Evolutionary conservation across 805 yeast species (phyloP), one percentile per base, ranked within the genome.

Genomic region (Lipomyces anomalus): DNA sequence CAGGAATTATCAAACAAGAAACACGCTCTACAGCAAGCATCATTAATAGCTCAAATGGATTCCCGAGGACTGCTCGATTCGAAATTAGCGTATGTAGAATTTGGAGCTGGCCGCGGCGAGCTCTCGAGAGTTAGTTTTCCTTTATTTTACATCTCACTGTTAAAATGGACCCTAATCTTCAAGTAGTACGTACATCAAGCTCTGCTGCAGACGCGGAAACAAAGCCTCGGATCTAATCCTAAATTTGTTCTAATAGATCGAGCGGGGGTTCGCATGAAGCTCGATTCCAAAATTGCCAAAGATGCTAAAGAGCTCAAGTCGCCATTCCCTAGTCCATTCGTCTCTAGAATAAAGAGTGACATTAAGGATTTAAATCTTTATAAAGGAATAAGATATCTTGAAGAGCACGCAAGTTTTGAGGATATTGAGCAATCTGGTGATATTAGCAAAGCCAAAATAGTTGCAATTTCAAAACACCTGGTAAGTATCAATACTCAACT

Each of bases 101-200:
- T 86, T 68, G 97, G 97, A 0, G 84, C 95, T 62, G 97, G 97
- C 0, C 75, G 89, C 52, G 95, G 85, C 1, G 96, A 89, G 60
- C 70, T 88, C 21, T 74, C 88, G 1, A 65, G 95, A 47, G 45
- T 42, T 20, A 39, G 41, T 43, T 35, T 22, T 4, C 21, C 33
- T n/a, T 17, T 44, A 7, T 7, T 22, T 20, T 4, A 23, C 3
- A 13, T 13, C 28, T 37, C 11, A 37, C 36, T 6, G n/a, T 22
- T 11, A 13, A 11, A 35, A 9, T 21, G 16, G 37, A 7, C 17
- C 7, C 7, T 34, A n/a, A 34, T 28, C 16, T 28, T 28, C 13
- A 28, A 28, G 4, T 16, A 38, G 44, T 32, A 62, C 42, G 57
- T 62, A 26, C 18, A 43, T 20, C 49, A 50, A 13, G 37, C 68